phyloP scores from a whole-genome alignment of 139 green algal genomes.

The Eudorina sp. region DNA sequence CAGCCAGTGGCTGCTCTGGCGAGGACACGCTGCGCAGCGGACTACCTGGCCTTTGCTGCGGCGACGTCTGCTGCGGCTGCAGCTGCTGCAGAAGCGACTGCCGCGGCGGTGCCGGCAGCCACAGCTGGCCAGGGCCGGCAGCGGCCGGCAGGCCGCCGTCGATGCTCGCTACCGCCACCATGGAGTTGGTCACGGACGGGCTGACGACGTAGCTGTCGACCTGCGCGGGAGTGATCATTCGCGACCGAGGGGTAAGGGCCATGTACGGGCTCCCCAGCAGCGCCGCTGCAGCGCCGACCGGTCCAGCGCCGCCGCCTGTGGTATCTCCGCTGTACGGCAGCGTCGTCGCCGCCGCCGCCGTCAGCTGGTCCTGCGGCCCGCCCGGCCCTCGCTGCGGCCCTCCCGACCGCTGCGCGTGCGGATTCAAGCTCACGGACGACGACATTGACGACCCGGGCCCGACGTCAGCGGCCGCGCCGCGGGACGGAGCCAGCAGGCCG shows the following conservation, averaged over 20 bases:
- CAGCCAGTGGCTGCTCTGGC: too few relatives aligned
- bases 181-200: background rate
- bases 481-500: background rate
- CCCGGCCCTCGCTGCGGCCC: background rate
- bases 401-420: background rate
- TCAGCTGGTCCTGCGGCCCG: background rate
- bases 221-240: slow-evolving; percentile 32
- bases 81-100: background rate
- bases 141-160: background rate
- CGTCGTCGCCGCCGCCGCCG: too few relatives aligned
- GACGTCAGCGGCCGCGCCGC: too few relatives aligned
- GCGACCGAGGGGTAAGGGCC: background rate
- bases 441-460: too few relatives aligned
- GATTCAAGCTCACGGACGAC: too few relatives aligned
- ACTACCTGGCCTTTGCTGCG: background rate
- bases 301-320: too few relatives aligned
- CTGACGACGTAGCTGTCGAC: slow-evolving; percentile 25
- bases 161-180: background rate
- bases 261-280: background rate
- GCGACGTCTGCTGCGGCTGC: background rate
- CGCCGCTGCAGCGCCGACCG: too few relatives aligned
- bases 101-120: too few relatives aligned
- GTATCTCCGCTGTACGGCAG: too few relatives aligned
- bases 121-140: too few relatives aligned
- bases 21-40: too few relatives aligned